These are phyloP conservation scores for Eucalyptus marginata DNA, from an alignment of 345 rosid species.

Conservation along the genomic window DNA sequence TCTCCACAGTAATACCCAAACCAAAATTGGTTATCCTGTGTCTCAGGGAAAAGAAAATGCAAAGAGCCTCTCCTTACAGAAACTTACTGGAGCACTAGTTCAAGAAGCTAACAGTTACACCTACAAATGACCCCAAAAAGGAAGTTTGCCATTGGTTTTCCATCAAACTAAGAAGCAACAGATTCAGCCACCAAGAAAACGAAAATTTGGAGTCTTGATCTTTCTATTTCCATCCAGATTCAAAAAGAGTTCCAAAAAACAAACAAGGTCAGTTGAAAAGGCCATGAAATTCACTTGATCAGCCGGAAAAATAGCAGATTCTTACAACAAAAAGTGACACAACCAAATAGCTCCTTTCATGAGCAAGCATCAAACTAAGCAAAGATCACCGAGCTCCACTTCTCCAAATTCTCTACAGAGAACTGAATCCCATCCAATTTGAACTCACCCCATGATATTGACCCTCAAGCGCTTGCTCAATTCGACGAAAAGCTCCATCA, in stretches of 20 bases:
- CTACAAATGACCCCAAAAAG: background rate
- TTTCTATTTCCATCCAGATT: background rate
- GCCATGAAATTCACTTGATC: background rate
- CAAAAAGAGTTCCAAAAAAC: background rate
- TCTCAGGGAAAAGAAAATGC: background rate
- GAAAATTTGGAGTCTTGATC: background rate
- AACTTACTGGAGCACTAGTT: background rate
- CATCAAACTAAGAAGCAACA: background rate
- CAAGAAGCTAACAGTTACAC: background rate
- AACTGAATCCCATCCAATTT: background rate
- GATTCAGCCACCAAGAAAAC: background rate
- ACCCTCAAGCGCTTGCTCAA: slow-evolving; percentile 73
- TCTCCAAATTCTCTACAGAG: background rate
- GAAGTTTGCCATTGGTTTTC: background rate
- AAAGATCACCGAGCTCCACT: background rate
- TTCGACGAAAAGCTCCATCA: slow-evolving; percentile 89
- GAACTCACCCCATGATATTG: slow-evolving; percentile 82
- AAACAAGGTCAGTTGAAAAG: background rate
- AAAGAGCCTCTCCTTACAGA: background rate
- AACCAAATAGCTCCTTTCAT: background rate
- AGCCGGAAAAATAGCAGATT: background rate
- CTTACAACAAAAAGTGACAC: background rate
- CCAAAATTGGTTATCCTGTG: background rate
- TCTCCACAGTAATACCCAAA: background rate
- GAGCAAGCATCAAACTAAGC: background rate